Percentiles rank a stretch among this genome's conserved stretches.
phyloP scores from a whole-genome alignment of 1,284 basidiomycete species.

The Volvariella surrecta region DNA sequence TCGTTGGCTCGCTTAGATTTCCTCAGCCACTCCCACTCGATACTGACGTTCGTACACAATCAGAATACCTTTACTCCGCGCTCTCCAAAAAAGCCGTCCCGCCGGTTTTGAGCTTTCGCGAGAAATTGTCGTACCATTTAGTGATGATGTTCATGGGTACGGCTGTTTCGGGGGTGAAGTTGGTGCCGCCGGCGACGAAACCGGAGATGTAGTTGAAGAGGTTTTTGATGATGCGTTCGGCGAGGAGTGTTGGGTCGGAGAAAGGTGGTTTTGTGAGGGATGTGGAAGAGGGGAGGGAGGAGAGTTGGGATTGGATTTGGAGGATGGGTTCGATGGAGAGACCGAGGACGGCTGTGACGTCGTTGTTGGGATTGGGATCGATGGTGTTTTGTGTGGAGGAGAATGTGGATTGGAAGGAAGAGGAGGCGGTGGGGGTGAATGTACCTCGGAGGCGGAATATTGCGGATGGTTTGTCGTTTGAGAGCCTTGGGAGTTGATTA shows the following conservation, averaged over 20 bases:
- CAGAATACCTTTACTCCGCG: constrained; percentile 35
- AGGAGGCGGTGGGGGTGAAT: constrained; percentile 36
- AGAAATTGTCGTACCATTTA: constrained; percentile 78
- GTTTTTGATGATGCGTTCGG: constrained; percentile 66
- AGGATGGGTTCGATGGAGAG: constrained; percentile 62
- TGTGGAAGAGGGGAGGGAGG: no score
- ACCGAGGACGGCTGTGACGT: constrained; percentile 64
- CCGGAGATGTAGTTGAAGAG: constrained; percentile 81
- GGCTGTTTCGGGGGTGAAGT: constrained; percentile 44
- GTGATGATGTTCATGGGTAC: constrained; percentile 72
- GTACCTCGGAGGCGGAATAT: constrained; percentile 80
- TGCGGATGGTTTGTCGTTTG: constrained; percentile 86
- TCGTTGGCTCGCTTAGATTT: no score
- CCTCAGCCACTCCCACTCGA: no score
- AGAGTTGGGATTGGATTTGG: constrained; percentile 49
- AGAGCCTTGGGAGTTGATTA: constrained; percentile 46
- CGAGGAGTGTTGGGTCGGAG: constrained; percentile 29
- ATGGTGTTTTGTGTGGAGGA: constrained; percentile 15
- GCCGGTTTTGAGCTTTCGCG: constrained; percentile 61
- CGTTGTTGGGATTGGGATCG: constrained; percentile 22
- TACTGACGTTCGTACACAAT: no score
- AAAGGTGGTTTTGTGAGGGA: constrained; percentile 18
- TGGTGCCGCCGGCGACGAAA: constrained; percentile 49
- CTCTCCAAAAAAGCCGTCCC: constrained; percentile 74
- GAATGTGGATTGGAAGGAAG: constrained; percentile 39